Conservation (phyloP, 1,284 basidiomycete species). For the Ganoderma meredithae region DNA sequence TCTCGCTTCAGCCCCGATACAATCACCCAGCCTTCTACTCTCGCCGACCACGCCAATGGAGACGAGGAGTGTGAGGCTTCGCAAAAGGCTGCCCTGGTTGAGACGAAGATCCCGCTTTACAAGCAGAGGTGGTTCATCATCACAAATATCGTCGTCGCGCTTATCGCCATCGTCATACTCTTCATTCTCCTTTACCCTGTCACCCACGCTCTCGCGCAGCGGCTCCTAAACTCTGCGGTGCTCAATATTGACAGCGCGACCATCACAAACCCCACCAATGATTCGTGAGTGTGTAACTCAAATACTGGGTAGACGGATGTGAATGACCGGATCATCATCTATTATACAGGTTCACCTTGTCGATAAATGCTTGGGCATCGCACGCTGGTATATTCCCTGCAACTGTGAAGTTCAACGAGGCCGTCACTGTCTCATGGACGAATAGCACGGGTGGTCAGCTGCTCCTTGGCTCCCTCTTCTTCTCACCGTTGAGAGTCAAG, state of each 20-base stretch:
- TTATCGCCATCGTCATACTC: constrained; percentile 63
- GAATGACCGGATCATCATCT: not conserved
- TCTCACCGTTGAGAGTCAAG: constrained; percentile 54
- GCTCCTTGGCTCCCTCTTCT: constrained; percentile 56
- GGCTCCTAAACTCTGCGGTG: constrained; percentile 62
- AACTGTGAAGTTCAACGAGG: constrained; percentile 61
- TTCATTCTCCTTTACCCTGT: constrained; percentile 74
- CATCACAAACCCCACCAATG: constrained; percentile 59
- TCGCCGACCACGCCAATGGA: not conserved
- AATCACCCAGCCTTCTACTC: not conserved
- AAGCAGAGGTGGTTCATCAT: constrained; percentile 57
- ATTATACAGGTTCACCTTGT: constrained; percentile 48
- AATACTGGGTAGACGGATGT: not conserved
- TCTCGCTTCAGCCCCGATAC: not conserved
- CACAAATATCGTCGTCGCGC: constrained; percentile 44
- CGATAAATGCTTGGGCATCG: constrained; percentile 61
- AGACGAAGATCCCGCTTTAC: constrained; percentile 41
- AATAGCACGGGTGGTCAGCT: constrained; percentile 45
- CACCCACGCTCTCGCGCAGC: constrained; percentile 66
- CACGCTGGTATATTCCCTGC: constrained; percentile 69
- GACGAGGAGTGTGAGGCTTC: not conserved
- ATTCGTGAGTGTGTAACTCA: constrained; percentile 50
- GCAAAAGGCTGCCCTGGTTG: not conserved
- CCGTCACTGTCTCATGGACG: constrained; percentile 63
- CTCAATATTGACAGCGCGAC: constrained; percentile 58